Evolutionary conservation across 2,329 filamentous ascomycete genomes (phyloP).

Genomic region (Aspergillus japonicus): DNA sequence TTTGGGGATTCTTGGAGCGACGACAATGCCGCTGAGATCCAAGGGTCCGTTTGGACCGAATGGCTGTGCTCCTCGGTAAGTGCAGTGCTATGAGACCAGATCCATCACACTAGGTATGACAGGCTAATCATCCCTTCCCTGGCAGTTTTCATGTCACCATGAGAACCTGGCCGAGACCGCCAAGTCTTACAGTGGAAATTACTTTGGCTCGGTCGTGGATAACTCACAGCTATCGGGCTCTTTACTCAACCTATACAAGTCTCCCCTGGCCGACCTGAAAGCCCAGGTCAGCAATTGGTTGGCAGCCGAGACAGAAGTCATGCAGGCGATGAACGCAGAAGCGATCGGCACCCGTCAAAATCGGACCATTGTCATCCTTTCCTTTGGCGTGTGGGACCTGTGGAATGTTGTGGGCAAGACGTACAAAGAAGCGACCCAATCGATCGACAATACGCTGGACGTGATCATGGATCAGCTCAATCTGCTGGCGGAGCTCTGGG

Average conservation of each 20-base stretch:
- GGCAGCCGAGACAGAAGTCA: slow-evolving; percentile 29
- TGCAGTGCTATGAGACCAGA: background rate
- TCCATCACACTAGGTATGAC: background rate
- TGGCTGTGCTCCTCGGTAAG: slow-evolving; percentile 38
- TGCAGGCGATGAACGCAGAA: slow-evolving; percentile 24
- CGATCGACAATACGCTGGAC: slow-evolving; percentile 32
- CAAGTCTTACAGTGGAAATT: slow-evolving; percentile 25
- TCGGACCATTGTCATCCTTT: slow-evolving; percentile 36
- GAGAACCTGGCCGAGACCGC: slow-evolving; percentile 35
- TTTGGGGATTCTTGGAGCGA: slow-evolving; percentile 45
- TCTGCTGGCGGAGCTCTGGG: slow-evolving; percentile 29
- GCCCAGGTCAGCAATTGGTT: slow-evolving; percentile 39
- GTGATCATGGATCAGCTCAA: slow-evolving; percentile 36
- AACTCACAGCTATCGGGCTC: slow-evolving; percentile 30
- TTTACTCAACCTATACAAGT: slow-evolving; percentile 26
- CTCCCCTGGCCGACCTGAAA: slow-evolving; percentile 36
- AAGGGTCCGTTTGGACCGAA: slow-evolving; percentile 36
- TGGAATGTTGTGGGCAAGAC: slow-evolving; percentile 35
- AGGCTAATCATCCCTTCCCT: slow-evolving; percentile 5
- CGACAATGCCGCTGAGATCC: slow-evolving; percentile 27
- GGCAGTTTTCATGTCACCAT: slow-evolving; percentile 35
- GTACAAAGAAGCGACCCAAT: slow-evolving; percentile 25
- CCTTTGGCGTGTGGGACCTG: slow-evolving; percentile 42
- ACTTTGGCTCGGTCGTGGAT: slow-evolving; percentile 35
- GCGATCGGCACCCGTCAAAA: slow-evolving; percentile 25